phyloP scores from a whole-genome alignment of 139 green algal species.

The Haematococcus lacustris region DNA sequence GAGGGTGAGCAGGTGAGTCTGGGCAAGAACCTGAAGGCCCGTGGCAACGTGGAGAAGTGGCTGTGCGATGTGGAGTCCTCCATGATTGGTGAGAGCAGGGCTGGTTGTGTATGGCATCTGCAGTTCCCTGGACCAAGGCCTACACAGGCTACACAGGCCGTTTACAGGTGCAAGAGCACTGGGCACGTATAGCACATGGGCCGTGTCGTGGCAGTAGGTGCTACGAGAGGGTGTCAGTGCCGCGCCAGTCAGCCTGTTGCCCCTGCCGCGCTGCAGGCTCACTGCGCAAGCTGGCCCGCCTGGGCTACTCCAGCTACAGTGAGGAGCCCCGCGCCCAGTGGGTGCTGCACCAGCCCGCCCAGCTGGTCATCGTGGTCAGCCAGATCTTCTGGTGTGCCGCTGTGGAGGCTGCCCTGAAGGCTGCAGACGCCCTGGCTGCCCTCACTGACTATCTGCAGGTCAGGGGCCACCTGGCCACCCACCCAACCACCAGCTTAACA shows the following conservation, averaged over 20 bases:
- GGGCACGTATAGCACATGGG: too few relatives aligned
- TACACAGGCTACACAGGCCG: too few relatives aligned
- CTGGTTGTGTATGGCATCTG: too few relatives aligned
- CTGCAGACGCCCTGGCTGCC: conserved; percentile 8
- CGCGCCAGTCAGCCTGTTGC: too few relatives aligned
- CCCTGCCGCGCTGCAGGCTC: too few relatives aligned
- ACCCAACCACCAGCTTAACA: too few relatives aligned
- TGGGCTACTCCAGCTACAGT: conserved; percentile 46
- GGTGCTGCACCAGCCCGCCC: conserved; percentile 70
- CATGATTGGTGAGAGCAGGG: conserved; percentile 54
- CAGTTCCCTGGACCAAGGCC: too few relatives aligned
- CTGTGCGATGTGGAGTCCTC: conserved; percentile 60
- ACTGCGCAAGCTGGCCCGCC: conserved; percentile 53
- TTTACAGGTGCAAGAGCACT: too few relatives aligned
- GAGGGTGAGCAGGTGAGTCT: conserved; percentile 72
- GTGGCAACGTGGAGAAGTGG: conserved; percentile 78
- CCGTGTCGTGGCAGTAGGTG: too few relatives aligned
- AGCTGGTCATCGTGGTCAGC: conserved; percentile 72
- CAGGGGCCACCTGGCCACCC: conserved; percentile 7
- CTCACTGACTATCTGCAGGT: conserved; percentile 44
- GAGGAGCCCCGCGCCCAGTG: conserved; percentile 54
- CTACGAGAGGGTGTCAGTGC: too few relatives aligned
- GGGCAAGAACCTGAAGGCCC: conserved; percentile 73
- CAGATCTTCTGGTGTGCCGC: conserved; percentile 69
- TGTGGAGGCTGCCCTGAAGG: conserved; percentile 48